Evolutionary conservation across 352 stramenopile species (phyloP).

Genomic region (Pythium diclinum): DNA sequence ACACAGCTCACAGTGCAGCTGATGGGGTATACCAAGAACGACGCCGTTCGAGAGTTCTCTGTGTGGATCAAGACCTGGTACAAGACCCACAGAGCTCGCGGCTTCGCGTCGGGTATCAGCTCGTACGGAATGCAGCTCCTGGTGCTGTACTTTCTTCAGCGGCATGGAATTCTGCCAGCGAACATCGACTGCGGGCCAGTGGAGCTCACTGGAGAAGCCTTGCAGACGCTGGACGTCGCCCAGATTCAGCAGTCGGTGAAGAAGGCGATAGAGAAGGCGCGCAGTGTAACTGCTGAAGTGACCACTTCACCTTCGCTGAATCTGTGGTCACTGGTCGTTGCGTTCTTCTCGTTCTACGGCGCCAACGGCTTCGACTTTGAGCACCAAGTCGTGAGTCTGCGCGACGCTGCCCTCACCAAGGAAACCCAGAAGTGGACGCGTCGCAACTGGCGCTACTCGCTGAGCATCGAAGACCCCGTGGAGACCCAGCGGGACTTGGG

Average conservation of each 20-base stretch:
- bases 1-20: conserved; percentile 49
- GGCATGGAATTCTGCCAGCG: conserved; percentile 35
- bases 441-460: conserved; percentile 33
- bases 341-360: conserved; percentile 76
- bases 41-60: conserved; percentile 19
- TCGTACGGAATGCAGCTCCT: conserved; percentile 74
- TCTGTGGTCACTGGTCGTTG: conserved; percentile 36
- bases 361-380: conserved; percentile 70
- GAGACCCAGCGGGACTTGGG: conserved; percentile 68
- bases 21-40: neutral
- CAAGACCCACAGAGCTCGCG: conserved; percentile 25
- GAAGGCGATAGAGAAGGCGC: neutral
- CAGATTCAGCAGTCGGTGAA: conserved; percentile 10
- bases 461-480: conserved; percentile 80
- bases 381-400: conserved; percentile 58
- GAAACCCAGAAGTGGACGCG: conserved; percentile 46
- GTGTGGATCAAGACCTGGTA: conserved; percentile 62
- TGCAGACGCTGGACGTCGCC: neutral
- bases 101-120: conserved; percentile 42
- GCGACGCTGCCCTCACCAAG: conserved; percentile 36
- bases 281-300: neutral
- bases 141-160: conserved; percentile 69
- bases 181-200: conserved; percentile 35
- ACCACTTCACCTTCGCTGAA: neutral
- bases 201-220: neutral